Percentiles rank a stretch among this genome's conserved stretches.
These are phyloP conservation scores for Moesziomyces antarcticus DNA, from an alignment of 1,284 basidiomycete genomes.

Conservation along the genomic window DNA sequence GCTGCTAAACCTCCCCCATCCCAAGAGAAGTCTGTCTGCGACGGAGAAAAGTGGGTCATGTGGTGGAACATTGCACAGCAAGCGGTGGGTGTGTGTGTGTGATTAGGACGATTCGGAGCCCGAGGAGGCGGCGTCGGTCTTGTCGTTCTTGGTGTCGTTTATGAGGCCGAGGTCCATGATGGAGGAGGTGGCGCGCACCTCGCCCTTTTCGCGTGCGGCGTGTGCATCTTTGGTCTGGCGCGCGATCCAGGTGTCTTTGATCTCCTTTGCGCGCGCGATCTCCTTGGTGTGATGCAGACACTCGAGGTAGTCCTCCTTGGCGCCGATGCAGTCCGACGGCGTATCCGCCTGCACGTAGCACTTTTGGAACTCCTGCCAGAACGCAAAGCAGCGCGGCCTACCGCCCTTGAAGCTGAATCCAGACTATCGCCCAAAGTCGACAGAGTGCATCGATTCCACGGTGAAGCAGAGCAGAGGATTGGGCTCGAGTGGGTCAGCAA, in stretches of 20 bases:
- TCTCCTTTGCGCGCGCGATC: slow-evolving; percentile 58
- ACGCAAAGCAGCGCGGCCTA: slow-evolving; percentile 87
- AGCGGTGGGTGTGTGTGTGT: background rate
- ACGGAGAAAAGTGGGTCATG: too few relatives aligned
- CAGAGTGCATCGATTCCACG: background rate
- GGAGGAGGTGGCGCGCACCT: slow-evolving; percentile 54
- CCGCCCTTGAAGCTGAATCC: slow-evolving; percentile 79
- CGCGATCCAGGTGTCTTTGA: slow-evolving; percentile 61
- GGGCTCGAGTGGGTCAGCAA: too few relatives aligned
- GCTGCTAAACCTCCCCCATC: slow-evolving; percentile 17
- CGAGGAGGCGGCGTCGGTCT: background rate
- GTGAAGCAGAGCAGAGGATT: too few relatives aligned
- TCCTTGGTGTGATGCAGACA: slow-evolving; percentile 92
- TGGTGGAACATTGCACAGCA: too few relatives aligned
- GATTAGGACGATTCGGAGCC: slow-evolving; percentile 14
- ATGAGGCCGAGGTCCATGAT: slow-evolving; percentile 58
- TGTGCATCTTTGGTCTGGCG: slow-evolving; percentile 54
- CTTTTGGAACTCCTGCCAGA: slow-evolving; percentile 83
- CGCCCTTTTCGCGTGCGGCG: slow-evolving; percentile 54
- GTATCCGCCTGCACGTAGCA: slow-evolving; percentile 87
- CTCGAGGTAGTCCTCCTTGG: slow-evolving; percentile 89
- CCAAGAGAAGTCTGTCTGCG: too few relatives aligned
- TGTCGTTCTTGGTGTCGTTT: slow-evolving; percentile 15
- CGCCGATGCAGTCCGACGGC: slow-evolving; percentile 78
- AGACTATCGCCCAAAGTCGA: slow-evolving; percentile 67